Base-by-base conservation (phyloP, 352 stramenopile species). In the Globisporangium viniferum region DNA sequence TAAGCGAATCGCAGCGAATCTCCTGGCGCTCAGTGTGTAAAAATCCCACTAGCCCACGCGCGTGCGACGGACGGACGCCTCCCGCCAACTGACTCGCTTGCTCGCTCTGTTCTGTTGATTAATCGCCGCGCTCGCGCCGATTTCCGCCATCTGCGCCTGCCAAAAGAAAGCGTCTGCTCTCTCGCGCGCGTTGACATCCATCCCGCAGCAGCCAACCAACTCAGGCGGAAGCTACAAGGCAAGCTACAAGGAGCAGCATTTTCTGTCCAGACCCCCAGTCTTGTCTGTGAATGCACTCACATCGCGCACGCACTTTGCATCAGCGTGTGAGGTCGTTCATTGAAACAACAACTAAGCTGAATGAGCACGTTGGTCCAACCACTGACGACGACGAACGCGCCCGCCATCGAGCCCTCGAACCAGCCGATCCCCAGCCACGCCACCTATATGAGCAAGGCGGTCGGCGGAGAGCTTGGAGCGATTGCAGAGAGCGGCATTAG, bases 341-440 rank as follows among this genome's bases (percentile, higher is more conserved):
- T 22, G 27, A 56, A 12, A 8, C 59, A 20, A 20, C 8, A 4
- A 24, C 15, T 20, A 29, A 49, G 56, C 66, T 70, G 66, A 62
- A 70, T 70, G 66, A 61, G n/a, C 66, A 49, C 59, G 7, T 22
- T 48, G 48, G 35, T 41, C 66, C 29, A 22, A 18, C 35, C 15
- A 48, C 46, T 22, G 46, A 66, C 60, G 29, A 66, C 60, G 29
- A 56, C 59, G 48, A 41, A 24, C 54, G 58, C 49, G 1, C 66
- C 66, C n/a, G 66, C 58, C 27, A 70, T 70, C 57, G 66, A 70
- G 49, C 66, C 66, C 59, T 54, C 66, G 66, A 70, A 70, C 49
- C 59, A 55, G 29, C 66, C 66, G 59, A 66, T 70, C 65, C 36
- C 53, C 24, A 63, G 35, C 20, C 51, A 64, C 24, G 33, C 27